phyloP scores from a whole-genome alignment of 2,329 filamentous ascomycete genomes.

The Pleurostoma richardsiae region DNA sequence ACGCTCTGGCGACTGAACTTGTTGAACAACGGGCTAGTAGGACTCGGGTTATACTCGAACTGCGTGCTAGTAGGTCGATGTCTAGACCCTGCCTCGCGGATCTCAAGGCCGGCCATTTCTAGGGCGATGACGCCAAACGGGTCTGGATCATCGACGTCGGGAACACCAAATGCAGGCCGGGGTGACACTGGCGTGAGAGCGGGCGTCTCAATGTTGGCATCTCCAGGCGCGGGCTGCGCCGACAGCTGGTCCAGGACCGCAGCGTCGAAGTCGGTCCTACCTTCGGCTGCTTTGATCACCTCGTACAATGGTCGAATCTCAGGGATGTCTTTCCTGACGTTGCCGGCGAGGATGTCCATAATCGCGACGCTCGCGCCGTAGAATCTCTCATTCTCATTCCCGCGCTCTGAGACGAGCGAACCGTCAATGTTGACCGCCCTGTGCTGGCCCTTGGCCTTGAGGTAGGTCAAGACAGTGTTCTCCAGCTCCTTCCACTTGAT shows the following conservation, averaged over 20 bases:
- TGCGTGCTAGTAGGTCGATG: conserved; percentile 69
- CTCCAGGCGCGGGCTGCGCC: conserved; percentile 68
- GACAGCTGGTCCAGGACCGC: conserved; percentile 59
- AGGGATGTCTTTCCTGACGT: conserved; percentile 47
- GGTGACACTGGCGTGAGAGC: conserved; percentile 25
- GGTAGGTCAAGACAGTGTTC: conserved; percentile 52
- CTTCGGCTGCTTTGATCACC: conserved; percentile 84
- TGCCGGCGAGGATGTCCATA: conserved; percentile 53
- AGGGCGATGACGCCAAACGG: conserved; percentile 87
- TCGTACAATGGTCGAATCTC: conserved; percentile 63
- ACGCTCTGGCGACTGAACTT: conserved; percentile 61
- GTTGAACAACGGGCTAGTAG: conserved; percentile 65
- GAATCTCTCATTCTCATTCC: conserved; percentile 56
- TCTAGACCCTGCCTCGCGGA: conserved; percentile 80
- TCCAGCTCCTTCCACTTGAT: conserved; percentile 46
- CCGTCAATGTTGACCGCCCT: conserved; percentile 50
- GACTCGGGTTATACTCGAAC: conserved; percentile 76
- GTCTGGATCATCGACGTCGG: conserved; percentile 76
- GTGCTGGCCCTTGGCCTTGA: conserved; percentile 53
- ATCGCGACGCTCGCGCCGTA: conserved; percentile 45
- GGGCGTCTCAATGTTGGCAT: conserved; percentile 54
- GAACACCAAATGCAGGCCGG: conserved; percentile 66
- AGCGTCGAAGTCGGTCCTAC: conserved; percentile 69
- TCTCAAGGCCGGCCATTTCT: conserved; percentile 85
- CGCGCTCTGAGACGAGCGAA: conserved; percentile 50